These are phyloP conservation scores for Skeletonema menzelii DNA, from an alignment of 108 stramenopile genomes.

Conservation along the genomic window DNA sequence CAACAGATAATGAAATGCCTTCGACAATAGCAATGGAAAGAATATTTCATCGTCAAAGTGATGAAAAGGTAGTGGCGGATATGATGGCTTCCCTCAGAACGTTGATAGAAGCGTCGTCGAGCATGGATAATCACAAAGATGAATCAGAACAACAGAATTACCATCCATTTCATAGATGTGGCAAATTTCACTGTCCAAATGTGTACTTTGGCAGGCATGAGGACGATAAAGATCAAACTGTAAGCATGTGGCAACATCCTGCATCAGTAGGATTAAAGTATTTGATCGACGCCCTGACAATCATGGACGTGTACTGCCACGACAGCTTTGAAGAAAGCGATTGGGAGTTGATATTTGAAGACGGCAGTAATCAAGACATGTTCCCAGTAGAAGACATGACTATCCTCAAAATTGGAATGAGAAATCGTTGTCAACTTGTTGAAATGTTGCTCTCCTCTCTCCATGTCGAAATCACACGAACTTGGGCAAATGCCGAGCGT, in stretches of 20 bases:
- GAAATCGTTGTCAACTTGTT: slow-evolving; percentile 47
- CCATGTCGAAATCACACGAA: slow-evolving; percentile 53
- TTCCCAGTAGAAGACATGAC: slow-evolving; percentile 17
- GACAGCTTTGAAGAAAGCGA: slow-evolving; percentile 32
- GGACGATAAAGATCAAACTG: neutral
- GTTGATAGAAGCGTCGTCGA: slow-evolving; percentile 29
- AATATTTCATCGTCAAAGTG: slow-evolving; percentile 43
- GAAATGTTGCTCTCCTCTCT: slow-evolving; percentile 43
- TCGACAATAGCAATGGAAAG: neutral
- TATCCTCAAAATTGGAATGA: slow-evolving; percentile 50
- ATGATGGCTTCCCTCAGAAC: slow-evolving; percentile 50
- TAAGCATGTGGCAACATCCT: slow-evolving; percentile 30
- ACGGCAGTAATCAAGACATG: neutral
- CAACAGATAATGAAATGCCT: neutral
- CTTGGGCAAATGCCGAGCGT: slow-evolving; percentile 62
- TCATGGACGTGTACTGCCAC: slow-evolving; percentile 54
- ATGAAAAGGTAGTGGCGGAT: slow-evolving; percentile 49
- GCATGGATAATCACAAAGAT: slow-evolving; percentile 8
- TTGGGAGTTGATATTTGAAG: slow-evolving; percentile 37
- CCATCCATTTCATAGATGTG: neutral
- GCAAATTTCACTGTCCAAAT: slow-evolving; percentile 33
- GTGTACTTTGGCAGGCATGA: slow-evolving; percentile 1
- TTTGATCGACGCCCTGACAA: slow-evolving; percentile 34
- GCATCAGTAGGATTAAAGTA: slow-evolving; percentile 40
- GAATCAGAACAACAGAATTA: neutral